Percentiles rank a stretch among this genome's conserved stretches.
Conservation (phyloP, 371 early-diverging fungal genomes). For the Mortierella sp. region DNA sequence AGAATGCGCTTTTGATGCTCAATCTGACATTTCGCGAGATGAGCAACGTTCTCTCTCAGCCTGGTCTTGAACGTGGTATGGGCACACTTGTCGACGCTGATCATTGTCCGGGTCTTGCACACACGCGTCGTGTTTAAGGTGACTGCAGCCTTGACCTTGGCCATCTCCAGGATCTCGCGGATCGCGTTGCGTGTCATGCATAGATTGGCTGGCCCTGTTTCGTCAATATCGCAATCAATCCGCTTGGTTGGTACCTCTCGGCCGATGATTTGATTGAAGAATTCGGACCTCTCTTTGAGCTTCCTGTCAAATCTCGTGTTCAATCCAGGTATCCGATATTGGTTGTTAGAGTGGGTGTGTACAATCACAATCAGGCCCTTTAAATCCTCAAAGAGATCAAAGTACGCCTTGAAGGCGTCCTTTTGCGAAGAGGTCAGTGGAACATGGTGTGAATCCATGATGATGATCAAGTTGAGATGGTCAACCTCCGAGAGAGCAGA, state of each 20-base stretch:
- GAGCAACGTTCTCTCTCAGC: too few species aligned
- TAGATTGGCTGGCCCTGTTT: not conserved
- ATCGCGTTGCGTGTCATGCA: not conserved
- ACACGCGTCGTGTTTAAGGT: too few species aligned
- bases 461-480: constrained; percentile 4
- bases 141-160: not conserved
- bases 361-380: not conserved
- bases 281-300: not conserved
- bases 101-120: too few species aligned
- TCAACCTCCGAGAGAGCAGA: not conserved
- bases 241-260: not conserved
- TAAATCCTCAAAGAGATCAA: not conserved
- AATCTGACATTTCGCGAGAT: too few species aligned
- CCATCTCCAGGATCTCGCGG: not conserved
- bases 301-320: not conserved
- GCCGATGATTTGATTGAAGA: not conserved
- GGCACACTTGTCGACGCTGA: too few species aligned
- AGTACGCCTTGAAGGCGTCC: not conserved
- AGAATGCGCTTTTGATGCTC: too few species aligned
- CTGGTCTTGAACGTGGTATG: too few species aligned
- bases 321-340: not conserved
- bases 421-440: not conserved
- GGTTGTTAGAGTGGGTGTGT: not conserved
- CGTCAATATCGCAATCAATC: not conserved
- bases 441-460: not conserved